Percentiles rank a stretch among this genome's conserved stretches.
phyloP scores from a whole-genome alignment of 352 stramenopile genomes.

The Phytophthora uliginosa region DNA sequence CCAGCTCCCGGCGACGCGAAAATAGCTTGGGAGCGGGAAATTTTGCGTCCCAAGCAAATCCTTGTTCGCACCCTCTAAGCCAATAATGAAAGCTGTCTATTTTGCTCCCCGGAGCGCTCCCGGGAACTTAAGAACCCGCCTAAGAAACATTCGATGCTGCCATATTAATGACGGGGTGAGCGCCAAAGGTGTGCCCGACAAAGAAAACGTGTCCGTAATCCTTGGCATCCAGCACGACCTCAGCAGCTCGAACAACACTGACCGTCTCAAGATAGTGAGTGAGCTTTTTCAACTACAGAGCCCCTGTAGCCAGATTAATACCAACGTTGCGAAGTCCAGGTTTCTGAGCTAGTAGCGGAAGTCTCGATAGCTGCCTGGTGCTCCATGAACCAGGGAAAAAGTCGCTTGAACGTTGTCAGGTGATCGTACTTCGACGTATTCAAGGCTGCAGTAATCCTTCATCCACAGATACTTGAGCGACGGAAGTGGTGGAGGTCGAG shows the following conservation, averaged over 20 bases:
- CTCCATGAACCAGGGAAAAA: background rate
- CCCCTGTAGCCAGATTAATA: constrained; percentile 36
- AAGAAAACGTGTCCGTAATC: too few species aligned
- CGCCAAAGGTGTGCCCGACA: too few species aligned
- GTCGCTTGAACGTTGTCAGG: background rate
- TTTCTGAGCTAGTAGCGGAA: background rate
- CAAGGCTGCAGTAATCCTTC: constrained; percentile 30
- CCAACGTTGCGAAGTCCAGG: constrained; percentile 1
- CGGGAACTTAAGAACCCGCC: too few species aligned
- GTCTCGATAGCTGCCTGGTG: constrained; percentile 10
- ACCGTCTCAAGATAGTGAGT: constrained; percentile 39
- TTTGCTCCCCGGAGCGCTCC: too few species aligned
- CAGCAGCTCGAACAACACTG: constrained; percentile 32
- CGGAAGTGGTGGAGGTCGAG: constrained; percentile 29
- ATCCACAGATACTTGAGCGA: constrained; percentile 26
- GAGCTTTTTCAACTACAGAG: constrained; percentile 23
- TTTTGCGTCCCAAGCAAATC: too few species aligned
- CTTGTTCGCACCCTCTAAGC: too few species aligned
- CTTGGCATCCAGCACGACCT: constrained; percentile 38
- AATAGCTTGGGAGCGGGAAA: too few species aligned
- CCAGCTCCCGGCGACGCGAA: too few species aligned
- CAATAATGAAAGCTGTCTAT: background rate
- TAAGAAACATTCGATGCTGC: constrained; percentile 40
- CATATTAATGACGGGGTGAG: constrained; percentile 51
- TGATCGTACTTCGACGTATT: constrained; percentile 7